Percentiles rank a stretch among this genome's conserved stretches.
Conservation (phyloP, 768 basidiomycete species). For the Suillus hirtellus region DNA sequence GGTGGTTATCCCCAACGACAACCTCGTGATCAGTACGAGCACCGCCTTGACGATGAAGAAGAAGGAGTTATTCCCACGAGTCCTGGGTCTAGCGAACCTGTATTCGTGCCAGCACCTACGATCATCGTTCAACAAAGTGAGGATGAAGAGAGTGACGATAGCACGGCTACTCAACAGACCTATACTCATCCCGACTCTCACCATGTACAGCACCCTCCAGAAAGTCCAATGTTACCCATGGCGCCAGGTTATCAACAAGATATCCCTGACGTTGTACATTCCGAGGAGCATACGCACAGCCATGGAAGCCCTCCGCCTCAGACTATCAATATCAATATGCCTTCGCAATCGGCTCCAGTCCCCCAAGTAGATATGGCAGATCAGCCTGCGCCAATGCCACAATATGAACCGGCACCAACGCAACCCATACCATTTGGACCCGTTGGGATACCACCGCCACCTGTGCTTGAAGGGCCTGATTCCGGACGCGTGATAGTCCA, state of each 20-base stretch:
- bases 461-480: slow-evolving; percentile 5
- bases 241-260: slow-evolving; percentile 2
- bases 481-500: slow-evolving; percentile 19
- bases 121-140: neutral
- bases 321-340: slow-evolving; percentile 16
- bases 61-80: slow-evolving; percentile 23
- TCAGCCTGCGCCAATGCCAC: neutral
- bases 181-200: neutral
- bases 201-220: neutral
- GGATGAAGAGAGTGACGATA: neutral
- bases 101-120: slow-evolving; percentile 16
- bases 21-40: slow-evolving; percentile 12
- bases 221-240: neutral
- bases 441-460: slow-evolving; percentile 5
- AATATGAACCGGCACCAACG: neutral
- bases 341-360: neutral
- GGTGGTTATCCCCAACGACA: slow-evolving; percentile 10
- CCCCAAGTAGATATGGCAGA: neutral
- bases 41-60: slow-evolving; percentile 16
- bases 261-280: slow-evolving; percentile 20
- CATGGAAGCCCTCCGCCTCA: slow-evolving; percentile 13
- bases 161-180: neutral
- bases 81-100: neutral
- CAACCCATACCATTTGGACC: neutral
- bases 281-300: neutral